These are phyloP conservation scores for Aureobasidium zeae DNA, from an alignment of 2,329 filamentous ascomycete species.

Conservation along the genomic window DNA sequence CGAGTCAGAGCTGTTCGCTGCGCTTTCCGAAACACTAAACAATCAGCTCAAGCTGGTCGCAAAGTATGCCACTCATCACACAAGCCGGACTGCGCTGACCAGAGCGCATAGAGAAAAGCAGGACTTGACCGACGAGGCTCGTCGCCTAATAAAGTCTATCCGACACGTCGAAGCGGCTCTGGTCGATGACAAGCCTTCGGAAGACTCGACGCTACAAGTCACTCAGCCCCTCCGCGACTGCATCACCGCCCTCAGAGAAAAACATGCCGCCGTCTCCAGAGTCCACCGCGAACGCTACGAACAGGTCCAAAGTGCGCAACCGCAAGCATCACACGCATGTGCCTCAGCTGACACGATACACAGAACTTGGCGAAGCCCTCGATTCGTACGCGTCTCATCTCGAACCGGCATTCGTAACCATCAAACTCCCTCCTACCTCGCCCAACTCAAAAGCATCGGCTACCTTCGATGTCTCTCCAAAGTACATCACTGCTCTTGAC, in stretches of 20 bases:
- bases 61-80: slow-evolving; percentile 37
- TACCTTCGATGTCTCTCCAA: slow-evolving; percentile 82
- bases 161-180: slow-evolving; percentile 89
- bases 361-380: slow-evolving; percentile 85
- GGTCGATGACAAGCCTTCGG: slow-evolving; percentile 60
- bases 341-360: slow-evolving; percentile 9
- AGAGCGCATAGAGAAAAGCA: slow-evolving; percentile 61
- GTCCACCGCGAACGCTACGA: slow-evolving; percentile 87
- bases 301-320: slow-evolving; percentile 75
- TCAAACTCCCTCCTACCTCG: slow-evolving; percentile 73
- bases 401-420: slow-evolving; percentile 75
- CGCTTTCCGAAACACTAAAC: slow-evolving; percentile 82
- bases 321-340: neutral
- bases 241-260: slow-evolving; percentile 72
- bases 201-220: slow-evolving; percentile 61
- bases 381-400: slow-evolving; percentile 96
- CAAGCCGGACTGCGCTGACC: slow-evolving; percentile 3
- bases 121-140: slow-evolving; percentile 79
- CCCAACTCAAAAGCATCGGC: slow-evolving; percentile 68
- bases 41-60: slow-evolving; percentile 80
- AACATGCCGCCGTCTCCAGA: slow-evolving; percentile 68
- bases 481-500: slow-evolving; percentile 80
- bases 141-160: slow-evolving; percentile 74
- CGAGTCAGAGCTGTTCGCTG: slow-evolving; percentile 85
- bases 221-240: slow-evolving; percentile 78